Base-by-base conservation (phyloP, 257 asterid species). In the Solanum chilense region DNA sequence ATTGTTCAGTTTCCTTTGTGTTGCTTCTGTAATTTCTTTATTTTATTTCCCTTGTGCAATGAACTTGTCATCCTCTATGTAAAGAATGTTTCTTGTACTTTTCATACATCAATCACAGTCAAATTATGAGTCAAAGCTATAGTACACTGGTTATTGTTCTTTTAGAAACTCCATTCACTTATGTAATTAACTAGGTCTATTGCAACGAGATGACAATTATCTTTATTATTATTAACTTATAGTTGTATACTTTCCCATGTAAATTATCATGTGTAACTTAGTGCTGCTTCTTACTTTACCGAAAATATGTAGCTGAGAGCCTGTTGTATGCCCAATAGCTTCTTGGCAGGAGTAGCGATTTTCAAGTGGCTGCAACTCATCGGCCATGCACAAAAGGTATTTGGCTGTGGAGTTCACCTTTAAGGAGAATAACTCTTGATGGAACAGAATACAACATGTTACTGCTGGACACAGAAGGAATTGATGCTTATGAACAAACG, bases 401-500 rank as follows among this genome's bases (percentile, higher is more conserved):
- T 92, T 97, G 99, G 99, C 78, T 97, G 92, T 97, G 99, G 99
- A 97, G 99, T 90, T 91, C 98, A 70, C 99, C 99, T 25, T 76
- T 97, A 37, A 85, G 90, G 88, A 93, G 98, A 91, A 96, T 96
- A 84, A 97, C 99, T 39, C 95, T 97, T 87, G 99, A 96, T 92
- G 99, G 98, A 91, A 95, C 99, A 6, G 98, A 94, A 77, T 97
- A 93, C 95, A 97, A 87, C 90, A 96, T 97, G 25, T 90, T 97
- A 90, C 98, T 97, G 86, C 88, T 96, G 89, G 99, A 97, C 86
- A 90, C 98, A 4, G 99, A 97, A 93, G 99, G 99, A 90, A 97
- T 97, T 87, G 99, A 97, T 92, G 98, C 99, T 39, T 97, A 96
- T 91, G 99, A 97, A 90, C 99, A 97, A 90, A 97, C 99, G 89